A percentile compares a stretch with the other conserved stretches of the same genome.
phyloP scores from a whole-genome alignment of 306 rosid species.

The Lathyrus oleraceus region DNA sequence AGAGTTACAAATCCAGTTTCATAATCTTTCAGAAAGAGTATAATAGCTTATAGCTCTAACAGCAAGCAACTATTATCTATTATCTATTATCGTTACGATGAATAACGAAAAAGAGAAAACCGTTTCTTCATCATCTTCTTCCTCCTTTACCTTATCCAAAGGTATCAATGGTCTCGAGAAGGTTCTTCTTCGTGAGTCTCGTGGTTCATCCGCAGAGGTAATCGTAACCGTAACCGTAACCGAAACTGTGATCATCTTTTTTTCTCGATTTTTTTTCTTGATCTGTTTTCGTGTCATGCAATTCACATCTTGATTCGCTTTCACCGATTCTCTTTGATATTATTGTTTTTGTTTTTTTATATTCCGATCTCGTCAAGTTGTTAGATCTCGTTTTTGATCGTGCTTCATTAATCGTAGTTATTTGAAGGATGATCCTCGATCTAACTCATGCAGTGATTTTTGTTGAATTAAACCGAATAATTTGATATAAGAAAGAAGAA shows the following conservation, averaged over 20 bases:
- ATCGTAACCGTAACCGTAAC: not conserved
- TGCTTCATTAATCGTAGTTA: not conserved
- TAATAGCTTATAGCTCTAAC: not conserved
- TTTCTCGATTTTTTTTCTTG: constrained; percentile 1
- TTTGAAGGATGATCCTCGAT: constrained; percentile 12
- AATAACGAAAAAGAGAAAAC: constrained; percentile 36
- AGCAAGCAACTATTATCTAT: not conserved
- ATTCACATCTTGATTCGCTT: constrained; percentile 13
- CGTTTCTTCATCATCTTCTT: constrained; percentile 20
- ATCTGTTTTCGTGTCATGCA: constrained; percentile 25
- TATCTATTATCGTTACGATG: constrained; percentile 13
- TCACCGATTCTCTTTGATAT: no score
- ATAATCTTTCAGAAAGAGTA: not conserved
- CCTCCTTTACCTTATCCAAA: constrained; percentile 46
- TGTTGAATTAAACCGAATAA: not conserved
- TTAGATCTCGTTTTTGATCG: constrained; percentile 8
- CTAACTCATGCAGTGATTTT: not conserved
- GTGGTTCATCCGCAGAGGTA: constrained; percentile 73
- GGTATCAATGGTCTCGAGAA: constrained; percentile 77
- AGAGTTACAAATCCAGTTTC: not conserved
- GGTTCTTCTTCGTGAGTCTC: constrained; percentile 57
- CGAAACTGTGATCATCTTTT: no score
- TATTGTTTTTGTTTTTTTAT: no score
- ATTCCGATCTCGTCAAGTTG: constrained; percentile 33
- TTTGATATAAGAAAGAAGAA: not conserved